Evolutionary conservation across 2,329 filamentous ascomycete species (phyloP).

Genomic region (Fusarium luffae): DNA sequence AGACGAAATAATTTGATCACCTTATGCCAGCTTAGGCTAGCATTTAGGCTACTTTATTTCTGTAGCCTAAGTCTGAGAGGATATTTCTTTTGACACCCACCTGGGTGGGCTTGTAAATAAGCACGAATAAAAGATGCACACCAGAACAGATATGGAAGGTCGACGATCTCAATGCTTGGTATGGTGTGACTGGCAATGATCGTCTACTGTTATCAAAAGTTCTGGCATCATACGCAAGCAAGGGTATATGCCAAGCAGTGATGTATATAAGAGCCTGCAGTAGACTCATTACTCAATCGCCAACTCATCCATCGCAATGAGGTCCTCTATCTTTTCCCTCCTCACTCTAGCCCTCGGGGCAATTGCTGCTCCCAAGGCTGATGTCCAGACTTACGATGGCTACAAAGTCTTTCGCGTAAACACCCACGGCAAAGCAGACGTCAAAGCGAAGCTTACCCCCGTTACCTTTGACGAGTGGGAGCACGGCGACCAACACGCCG

Average conservation of each 20-base stretch:
- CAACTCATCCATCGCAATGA: slow-evolving; percentile 31
- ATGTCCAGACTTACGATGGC: slow-evolving; percentile 46
- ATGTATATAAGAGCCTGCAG: slow-evolving; percentile 3
- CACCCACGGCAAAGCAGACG: slow-evolving; percentile 54
- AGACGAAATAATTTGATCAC: no score
- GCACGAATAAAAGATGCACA: slow-evolving; percentile 8
- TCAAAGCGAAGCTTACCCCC: slow-evolving; percentile 49
- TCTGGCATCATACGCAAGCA: not conserved
- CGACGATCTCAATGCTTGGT: slow-evolving; percentile 3
- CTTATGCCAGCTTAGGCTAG: no score
- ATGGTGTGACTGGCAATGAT: slow-evolving; percentile 14
- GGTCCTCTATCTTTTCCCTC: slow-evolving; percentile 31
- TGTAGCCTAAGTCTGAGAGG: no score
- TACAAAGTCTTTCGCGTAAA: slow-evolving; percentile 58
- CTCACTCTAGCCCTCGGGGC: slow-evolving; percentile 32
- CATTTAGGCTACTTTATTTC: no score
- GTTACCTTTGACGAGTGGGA: slow-evolving; percentile 43
- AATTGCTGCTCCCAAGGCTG: slow-evolving; percentile 29
- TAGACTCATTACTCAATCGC: not conserved
- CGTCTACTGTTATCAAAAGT: slow-evolving; percentile 21
- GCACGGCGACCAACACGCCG: slow-evolving; percentile 40
- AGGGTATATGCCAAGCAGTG: slow-evolving; percentile 2
- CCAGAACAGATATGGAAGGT: slow-evolving; percentile 35
- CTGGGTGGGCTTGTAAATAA: not conserved
- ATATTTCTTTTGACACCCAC: no score